phyloP scores from a whole-genome alignment of 768 basidiomycete genomes.

The Terana coerulea region DNA sequence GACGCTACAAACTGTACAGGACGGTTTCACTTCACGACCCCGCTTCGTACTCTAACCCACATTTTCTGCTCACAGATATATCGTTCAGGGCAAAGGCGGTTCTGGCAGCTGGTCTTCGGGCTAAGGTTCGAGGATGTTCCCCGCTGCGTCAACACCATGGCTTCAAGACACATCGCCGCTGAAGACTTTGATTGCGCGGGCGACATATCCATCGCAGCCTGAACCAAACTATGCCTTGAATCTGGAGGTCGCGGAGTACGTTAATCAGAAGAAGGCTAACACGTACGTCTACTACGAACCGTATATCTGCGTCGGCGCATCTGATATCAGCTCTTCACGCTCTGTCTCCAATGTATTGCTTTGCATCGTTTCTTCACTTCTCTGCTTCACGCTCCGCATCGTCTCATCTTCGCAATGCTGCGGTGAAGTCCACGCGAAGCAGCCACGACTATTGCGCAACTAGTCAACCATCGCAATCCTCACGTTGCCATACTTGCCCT shows the following conservation, averaged over 20 bases:
- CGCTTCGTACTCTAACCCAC: too few relatives aligned
- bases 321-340: too few relatives aligned
- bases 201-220: slow-evolving; percentile 80
- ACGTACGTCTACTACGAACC: slow-evolving; percentile 49
- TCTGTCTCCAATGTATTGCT: too few relatives aligned
- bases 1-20: too few relatives aligned
- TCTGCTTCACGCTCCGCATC: slow-evolving; percentile 25
- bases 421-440: slow-evolving; percentile 77
- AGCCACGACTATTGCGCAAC: slow-evolving; percentile 75
- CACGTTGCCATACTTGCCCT: slow-evolving; percentile 88
- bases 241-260: slow-evolving; percentile 89
- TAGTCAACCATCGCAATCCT: slow-evolving; percentile 90
- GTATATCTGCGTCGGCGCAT: neutral
- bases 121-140: slow-evolving; percentile 9
- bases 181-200: slow-evolving; percentile 71
- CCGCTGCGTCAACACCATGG: slow-evolving; percentile 7
- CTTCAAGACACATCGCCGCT: slow-evolving; percentile 51
- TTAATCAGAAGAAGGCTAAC: slow-evolving; percentile 96
- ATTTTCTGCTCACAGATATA: too few relatives aligned
- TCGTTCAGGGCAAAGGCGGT: too few relatives aligned
- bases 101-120: too few relatives aligned
- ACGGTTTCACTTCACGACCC: too few relatives aligned
- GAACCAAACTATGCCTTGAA: slow-evolving; percentile 92
- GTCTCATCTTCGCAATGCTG: neutral
- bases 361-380: too few relatives aligned